Conservation (phyloP, 2,329 filamentous ascomycete species). For the Verticillium klebahnii region DNA sequence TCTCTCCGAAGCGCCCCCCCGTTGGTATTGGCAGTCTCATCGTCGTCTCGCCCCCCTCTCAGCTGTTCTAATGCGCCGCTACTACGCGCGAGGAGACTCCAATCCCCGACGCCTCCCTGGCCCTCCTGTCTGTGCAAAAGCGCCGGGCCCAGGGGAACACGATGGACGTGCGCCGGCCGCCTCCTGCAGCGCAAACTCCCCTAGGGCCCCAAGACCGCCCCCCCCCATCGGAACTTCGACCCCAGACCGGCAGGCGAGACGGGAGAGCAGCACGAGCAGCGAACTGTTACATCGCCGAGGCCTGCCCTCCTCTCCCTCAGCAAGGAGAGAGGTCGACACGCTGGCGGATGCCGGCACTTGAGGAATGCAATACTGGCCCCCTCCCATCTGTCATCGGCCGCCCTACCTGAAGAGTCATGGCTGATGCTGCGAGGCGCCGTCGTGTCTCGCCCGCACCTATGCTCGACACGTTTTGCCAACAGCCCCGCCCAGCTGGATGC, state of each 20-base stretch:
- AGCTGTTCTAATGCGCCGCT: not conserved
- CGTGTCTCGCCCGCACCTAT: not conserved
- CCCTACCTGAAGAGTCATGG: not conserved
- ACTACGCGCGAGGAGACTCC: not conserved
- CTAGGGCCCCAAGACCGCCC: not conserved
- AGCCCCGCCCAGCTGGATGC: not conserved
- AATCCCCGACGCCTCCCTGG: not conserved
- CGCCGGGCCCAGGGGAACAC: not conserved
- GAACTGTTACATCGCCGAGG: not conserved
- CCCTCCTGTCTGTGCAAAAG: not conserved
- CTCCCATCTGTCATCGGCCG: not conserved
- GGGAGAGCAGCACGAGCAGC: not conserved
- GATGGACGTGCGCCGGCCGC: not conserved
- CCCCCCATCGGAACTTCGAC: not conserved
- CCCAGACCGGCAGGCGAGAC: not conserved
- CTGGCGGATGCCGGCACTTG: not conserved
- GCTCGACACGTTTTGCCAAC: not conserved
- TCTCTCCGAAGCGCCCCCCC: not conserved
- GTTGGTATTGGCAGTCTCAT: slow-evolving; percentile 2
- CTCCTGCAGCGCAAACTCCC: not conserved
- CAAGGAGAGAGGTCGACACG: not conserved
- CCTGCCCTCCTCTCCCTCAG: not conserved
- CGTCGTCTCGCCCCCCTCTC: not conserved
- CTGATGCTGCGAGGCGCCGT: not conserved
- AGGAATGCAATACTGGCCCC: not conserved